phyloP scores from a whole-genome alignment of 2,329 filamentous ascomycete species.

The Huntiella moniliformis region DNA sequence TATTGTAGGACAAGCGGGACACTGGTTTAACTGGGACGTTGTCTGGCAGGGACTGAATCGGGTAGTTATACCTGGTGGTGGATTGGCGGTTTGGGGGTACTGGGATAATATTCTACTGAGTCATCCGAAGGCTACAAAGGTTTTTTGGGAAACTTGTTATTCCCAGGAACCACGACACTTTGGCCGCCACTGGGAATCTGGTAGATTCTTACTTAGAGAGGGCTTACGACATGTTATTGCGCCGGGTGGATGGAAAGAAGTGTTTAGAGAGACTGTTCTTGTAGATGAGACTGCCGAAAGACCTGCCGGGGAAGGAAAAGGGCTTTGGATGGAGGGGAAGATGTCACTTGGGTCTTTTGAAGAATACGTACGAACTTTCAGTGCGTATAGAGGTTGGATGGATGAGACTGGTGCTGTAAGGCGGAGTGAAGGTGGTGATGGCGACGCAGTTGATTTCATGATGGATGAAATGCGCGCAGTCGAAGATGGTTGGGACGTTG shows the following conservation, averaged over 20 bases:
- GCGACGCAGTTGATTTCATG: slow-evolving; percentile 44
- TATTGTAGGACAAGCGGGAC: slow-evolving; percentile 37
- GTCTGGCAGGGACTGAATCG: slow-evolving; percentile 37
- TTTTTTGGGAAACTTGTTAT: slow-evolving; percentile 24
- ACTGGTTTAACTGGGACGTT: slow-evolving; percentile 44
- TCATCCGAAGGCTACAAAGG: slow-evolving; percentile 28
- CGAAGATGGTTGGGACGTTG: slow-evolving; percentile 33
- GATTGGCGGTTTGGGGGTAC: slow-evolving; percentile 48
- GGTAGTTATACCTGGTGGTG: slow-evolving; percentile 34
- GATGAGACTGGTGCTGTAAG: slow-evolving; percentile 30
- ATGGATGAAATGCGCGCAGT: slow-evolving; percentile 36
- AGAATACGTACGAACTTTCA: slow-evolving; percentile 43
- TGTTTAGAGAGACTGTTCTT: slow-evolving; percentile 23
- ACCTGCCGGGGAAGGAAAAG: slow-evolving; percentile 13
- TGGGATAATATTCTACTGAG: slow-evolving; percentile 42
- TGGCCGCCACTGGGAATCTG: slow-evolving; percentile 20
- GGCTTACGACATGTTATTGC: slow-evolving; percentile 32
- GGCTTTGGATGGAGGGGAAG: slow-evolving; percentile 31
- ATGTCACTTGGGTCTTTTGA: slow-evolving; percentile 39
- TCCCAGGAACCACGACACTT: too few species aligned
- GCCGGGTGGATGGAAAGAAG: slow-evolving; percentile 31
- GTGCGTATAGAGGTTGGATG: slow-evolving; percentile 38
- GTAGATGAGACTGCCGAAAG: slow-evolving; percentile 15
- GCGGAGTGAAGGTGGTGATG: slow-evolving; percentile 33
- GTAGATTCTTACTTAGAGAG: slow-evolving; percentile 33